Base-by-base conservation (phyloP, 163 green algal species). In the Scenedesmus sp. region DNA sequence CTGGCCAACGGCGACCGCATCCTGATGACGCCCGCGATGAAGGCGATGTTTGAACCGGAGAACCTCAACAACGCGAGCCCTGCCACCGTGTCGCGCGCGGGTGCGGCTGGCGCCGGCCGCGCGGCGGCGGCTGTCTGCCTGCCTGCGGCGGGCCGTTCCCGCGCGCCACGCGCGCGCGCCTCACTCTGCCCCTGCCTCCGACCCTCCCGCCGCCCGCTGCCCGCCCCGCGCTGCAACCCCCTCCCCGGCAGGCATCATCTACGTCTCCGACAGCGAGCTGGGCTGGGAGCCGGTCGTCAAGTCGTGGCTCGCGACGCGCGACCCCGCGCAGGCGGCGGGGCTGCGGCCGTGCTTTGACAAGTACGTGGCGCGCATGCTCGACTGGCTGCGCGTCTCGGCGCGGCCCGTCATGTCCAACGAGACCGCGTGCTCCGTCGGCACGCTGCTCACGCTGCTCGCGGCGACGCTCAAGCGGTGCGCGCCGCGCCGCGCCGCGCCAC, bases 1-100 rank as follows among this genome's bases (percentile, higher is more conserved):
- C 86, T 98, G 75, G 94, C 95, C 50, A 98, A 98, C 78, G 95
- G 95, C 53, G 95, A 98, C 83, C 92, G 95, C 80, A 97, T 98
- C 72, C 88, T 93, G 11, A 98, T 98, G 95, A 95, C 88, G 0
- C 71, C 87, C 39, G 54, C 86, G 33, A 98, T 98, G 95, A 96
- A 96, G 90, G 90, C 92, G 10, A 90, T 98, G 78, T 97, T 98
- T 74, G 95, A 98, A 90, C 89, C 92, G 0, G 95, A 98, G 85
- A 97, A 98, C 89, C 84, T 98, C 53, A 87, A 83, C 86, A 98
- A 98, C 80, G 95, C 95, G 10, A 98, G 93, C 1, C 95, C 95
- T 3, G 95, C 95, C 56, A 98, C 95, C 17, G 95, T 98, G 4
- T 97, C 93, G 0, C 90, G 95, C 31, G 92, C 77, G 45, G 74